phyloP scores from a whole-genome alignment of 768 basidiomycete genomes.

The Termitomyces sp. region DNA sequence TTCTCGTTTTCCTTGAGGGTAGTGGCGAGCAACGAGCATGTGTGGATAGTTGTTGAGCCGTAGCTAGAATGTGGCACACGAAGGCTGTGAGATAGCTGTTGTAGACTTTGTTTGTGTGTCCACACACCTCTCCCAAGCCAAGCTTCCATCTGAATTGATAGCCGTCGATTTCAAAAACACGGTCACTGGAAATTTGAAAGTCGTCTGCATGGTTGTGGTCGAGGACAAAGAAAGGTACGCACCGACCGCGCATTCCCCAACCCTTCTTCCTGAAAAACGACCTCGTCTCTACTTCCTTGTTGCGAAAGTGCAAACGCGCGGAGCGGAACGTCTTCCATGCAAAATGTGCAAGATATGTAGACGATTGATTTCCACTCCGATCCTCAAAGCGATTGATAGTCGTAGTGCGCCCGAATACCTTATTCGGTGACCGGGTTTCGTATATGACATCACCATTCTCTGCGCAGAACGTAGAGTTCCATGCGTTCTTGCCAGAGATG shows the following conservation, averaged over 20 bases:
- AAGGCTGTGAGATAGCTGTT: neutral
- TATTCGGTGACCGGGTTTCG: slow-evolving; percentile 15
- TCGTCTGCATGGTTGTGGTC: neutral
- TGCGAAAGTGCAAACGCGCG: slow-evolving; percentile 13
- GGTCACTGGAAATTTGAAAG: slow-evolving; percentile 11
- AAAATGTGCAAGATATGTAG: slow-evolving; percentile 15
- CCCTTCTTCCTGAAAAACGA: slow-evolving; percentile 19
- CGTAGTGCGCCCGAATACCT: slow-evolving; percentile 15
- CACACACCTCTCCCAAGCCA: slow-evolving; percentile 4
- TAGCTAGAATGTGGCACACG: slow-evolving; percentile 6
- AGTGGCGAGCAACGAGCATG: slow-evolving; percentile 16
- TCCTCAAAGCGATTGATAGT: slow-evolving; percentile 9
- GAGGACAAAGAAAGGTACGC: neutral
- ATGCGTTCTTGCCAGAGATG: slow-evolving; percentile 13
- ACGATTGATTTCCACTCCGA: slow-evolving; percentile 7
- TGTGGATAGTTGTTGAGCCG: slow-evolving; percentile 8
- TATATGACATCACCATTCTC: slow-evolving; percentile 20
- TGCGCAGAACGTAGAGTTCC: slow-evolving; percentile 17
- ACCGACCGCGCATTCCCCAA: slow-evolving; percentile 18
- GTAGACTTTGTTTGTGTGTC: neutral
- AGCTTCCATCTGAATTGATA: slow-evolving; percentile 19
- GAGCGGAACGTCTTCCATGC: slow-evolving; percentile 18
- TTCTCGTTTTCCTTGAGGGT: slow-evolving; percentile 6
- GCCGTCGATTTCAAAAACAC: slow-evolving; percentile 19
- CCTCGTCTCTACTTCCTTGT: slow-evolving; percentile 16